Evolutionary conservation across 352 stramenopile species (phyloP), one percentile per base, ranked within the genome.

Genomic region (Globisporangium echinulatum): DNA sequence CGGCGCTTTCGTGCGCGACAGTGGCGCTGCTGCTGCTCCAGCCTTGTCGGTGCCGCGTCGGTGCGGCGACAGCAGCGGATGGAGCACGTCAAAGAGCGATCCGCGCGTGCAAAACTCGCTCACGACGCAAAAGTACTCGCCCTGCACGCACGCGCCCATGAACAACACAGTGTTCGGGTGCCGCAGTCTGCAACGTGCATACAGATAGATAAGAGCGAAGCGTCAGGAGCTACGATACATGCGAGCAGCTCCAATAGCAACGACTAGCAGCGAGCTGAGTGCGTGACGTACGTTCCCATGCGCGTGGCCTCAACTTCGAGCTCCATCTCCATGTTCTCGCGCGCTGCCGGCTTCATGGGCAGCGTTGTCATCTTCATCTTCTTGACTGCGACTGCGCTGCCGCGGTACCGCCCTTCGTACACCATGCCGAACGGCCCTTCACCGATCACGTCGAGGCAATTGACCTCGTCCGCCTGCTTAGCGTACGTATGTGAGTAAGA

Each of bases 131-230:
- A 98, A 92, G 69, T 98, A 97, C 48, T 97, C 92, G 56, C 96
- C 89, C 59, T 97, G 82, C 13, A 98, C 79, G 73, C 95, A 99
- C 42, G 96, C 96, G 47, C 96, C 96, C 92, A 99, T 98, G 71
- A 98, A 99, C 19, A 99, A 78, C 63, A 98, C 97, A 33, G 98
- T 98, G 75, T 99, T 99, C 3, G 97, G 97, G 75, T 99, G 97
- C n/a, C 96, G 78, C 65, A 99, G 83, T 50, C 82, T 90, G 56
- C 40, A 49, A 14, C 38, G 14, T 50, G 17, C 11, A 42, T 37
- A 49, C 6, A 49, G 15, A 51, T 6, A 49, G 2, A 33, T 48
- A 49, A 48, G 13, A 49, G 42, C 37, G 37, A 48, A 38, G 9
- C 19, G 17, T 48, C 43, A 48, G 49, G 25, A 33, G 25, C 25